Conservation (phyloP, 1,284 basidiomycete species). For the Rhodotorula sp. region DNA sequence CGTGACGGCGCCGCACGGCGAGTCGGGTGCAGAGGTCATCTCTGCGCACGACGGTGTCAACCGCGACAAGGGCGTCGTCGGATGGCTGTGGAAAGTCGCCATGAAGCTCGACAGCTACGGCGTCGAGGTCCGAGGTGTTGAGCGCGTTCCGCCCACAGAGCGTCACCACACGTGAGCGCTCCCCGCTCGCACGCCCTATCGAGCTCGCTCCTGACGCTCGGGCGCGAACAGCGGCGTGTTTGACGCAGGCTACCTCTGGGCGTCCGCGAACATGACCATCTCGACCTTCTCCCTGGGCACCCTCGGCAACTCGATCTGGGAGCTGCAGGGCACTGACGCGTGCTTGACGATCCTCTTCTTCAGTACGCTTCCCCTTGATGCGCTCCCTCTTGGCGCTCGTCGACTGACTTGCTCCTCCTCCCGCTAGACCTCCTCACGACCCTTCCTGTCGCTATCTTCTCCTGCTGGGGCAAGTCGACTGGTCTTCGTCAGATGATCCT, state of each 20-base stretch:
- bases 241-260: slow-evolving; percentile 29
- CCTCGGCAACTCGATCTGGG: slow-evolving; percentile 64
- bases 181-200: not conserved
- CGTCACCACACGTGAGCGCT: slow-evolving; percentile 24
- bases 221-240: slow-evolving; percentile 6
- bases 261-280: slow-evolving; percentile 36
- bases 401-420: not conserved
- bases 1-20: too few relatives aligned
- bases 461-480: slow-evolving; percentile 77
- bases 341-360: slow-evolving; percentile 76
- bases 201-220: not conserved
- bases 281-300: slow-evolving; percentile 71
- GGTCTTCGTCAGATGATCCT: slow-evolving; percentile 57
- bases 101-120: slow-evolving; percentile 35
- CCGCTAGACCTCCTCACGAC: slow-evolving; percentile 22
- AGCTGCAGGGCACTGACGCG: slow-evolving; percentile 57
- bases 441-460: slow-evolving; percentile 49
- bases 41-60: slow-evolving; percentile 25
- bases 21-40: slow-evolving; percentile 12
- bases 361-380: slow-evolving; percentile 57
- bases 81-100: slow-evolving; percentile 32
- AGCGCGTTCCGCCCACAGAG: slow-evolving; percentile 35
- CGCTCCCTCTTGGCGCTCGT: slow-evolving; percentile 30
- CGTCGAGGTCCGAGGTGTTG: slow-evolving; percentile 39
- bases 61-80: slow-evolving; percentile 5